Evolutionary conservation across 495 filamentous ascomycete species (phyloP).

Genomic region (Sabuloglossum arenarium): DNA sequence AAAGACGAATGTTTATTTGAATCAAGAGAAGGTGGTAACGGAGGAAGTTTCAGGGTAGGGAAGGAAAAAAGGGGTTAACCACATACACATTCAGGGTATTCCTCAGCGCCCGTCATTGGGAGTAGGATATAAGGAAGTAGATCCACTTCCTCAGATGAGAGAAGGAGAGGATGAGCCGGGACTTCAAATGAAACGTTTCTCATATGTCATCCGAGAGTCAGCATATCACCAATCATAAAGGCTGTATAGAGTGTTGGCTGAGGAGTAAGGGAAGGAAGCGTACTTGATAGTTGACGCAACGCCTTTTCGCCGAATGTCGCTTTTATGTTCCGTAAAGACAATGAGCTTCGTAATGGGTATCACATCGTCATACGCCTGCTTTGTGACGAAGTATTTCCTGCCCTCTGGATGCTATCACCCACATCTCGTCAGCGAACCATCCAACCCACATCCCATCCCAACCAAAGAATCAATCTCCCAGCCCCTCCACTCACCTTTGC

Average conservation of each 20-base stretch:
- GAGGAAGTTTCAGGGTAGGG: too few relatives aligned
- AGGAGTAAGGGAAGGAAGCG: constrained; percentile 41
- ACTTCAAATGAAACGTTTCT: constrained; percentile 6
- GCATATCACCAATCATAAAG: too few relatives aligned
- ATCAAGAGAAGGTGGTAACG: too few relatives aligned
- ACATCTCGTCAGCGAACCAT: not conserved
- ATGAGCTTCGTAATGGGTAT: constrained; percentile 71
- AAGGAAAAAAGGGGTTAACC: too few relatives aligned
- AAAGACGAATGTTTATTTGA: not conserved
- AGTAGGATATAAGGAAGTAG: constrained; percentile 74
- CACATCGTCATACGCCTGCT: constrained; percentile 55
- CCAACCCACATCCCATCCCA: too few relatives aligned
- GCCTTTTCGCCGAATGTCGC: constrained; percentile 59
- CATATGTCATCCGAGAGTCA: too few relatives aligned
- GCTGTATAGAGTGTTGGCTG: not conserved
- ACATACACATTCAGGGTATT: constrained; percentile 27
- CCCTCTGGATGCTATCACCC: constrained; percentile 27
- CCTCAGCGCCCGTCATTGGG: constrained; percentile 36
- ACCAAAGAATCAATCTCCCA: not conserved
- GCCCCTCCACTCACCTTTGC: constrained; percentile 31
- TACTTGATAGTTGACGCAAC: constrained; percentile 91
- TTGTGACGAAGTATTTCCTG: constrained; percentile 51
- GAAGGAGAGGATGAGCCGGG: constrained; percentile 2
- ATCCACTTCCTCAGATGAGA: constrained; percentile 37
- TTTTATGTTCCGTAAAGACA: constrained; percentile 79